phyloP scores from a whole-genome alignment of 2,329 filamentous ascomycete genomes.

The Fusarium sarcochroum region DNA sequence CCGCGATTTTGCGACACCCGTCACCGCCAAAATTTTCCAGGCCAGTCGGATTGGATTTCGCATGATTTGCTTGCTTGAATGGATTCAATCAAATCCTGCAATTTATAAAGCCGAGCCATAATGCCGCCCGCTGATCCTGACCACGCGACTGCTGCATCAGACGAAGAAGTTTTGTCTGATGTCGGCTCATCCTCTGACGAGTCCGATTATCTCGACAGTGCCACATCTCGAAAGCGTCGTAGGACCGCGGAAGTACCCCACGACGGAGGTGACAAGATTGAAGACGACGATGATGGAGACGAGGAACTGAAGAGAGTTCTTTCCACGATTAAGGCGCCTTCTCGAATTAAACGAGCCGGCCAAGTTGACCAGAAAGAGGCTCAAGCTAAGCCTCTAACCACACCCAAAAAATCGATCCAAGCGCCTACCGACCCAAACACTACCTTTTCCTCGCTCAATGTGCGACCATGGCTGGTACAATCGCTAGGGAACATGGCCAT shows the following conservation, averaged over 20 bases:
- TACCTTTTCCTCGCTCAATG: conserved; percentile 79
- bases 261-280: conserved; percentile 47
- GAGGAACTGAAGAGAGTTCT: conserved; percentile 53
- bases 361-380: conserved; percentile 40
- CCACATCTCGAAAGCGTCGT: conserved; percentile 62
- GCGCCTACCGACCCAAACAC: conserved; percentile 70
- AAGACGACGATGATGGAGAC: conserved; percentile 51
- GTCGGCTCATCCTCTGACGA: conserved; percentile 52
- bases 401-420: conserved; percentile 56
- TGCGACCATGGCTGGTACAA: conserved; percentile 89
- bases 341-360: conserved; percentile 63
- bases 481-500: conserved; percentile 85
- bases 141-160: conserved; percentile 33
- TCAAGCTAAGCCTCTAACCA: conserved; percentile 34
- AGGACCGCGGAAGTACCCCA: conserved; percentile 52
- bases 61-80: conserved; percentile 24
- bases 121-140: conserved; percentile 38
- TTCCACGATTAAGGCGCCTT: conserved; percentile 65
- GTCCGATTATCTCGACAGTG: conserved; percentile 66
- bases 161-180: conserved; percentile 35
- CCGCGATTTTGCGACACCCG: conserved; percentile 42
- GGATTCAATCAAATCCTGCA: conserved; percentile 38
- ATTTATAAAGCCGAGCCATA: conserved; percentile 46
- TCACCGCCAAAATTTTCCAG: conserved; percentile 49
- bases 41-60: conserved; percentile 23